Conservation (phyloP, 1,284 basidiomycete genomes). For the Nidula niveotomentosa region DNA sequence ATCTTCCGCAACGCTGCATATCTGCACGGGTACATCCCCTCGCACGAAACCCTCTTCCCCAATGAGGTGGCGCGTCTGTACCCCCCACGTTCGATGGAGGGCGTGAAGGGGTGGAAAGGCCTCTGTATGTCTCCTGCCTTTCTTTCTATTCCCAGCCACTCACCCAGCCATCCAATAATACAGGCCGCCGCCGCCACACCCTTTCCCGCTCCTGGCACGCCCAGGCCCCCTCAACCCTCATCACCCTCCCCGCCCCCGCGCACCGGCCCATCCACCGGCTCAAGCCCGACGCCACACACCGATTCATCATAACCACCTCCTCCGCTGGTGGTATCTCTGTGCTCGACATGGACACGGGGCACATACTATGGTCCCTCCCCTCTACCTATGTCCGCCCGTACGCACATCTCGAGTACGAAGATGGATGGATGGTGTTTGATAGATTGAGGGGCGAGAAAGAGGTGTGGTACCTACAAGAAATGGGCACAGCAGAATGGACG, state of each 20-base stretch:
- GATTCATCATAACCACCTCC: slow-evolving; percentile 58
- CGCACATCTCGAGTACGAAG: slow-evolving; percentile 75
- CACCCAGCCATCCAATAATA: not conserved
- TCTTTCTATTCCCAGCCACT: not conserved
- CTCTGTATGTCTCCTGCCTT: slow-evolving; percentile 47
- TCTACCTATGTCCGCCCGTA: slow-evolving; percentile 53
- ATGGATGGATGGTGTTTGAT: slow-evolving; percentile 72
- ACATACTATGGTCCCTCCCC: slow-evolving; percentile 57
- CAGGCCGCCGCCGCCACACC: slow-evolving; percentile 45
- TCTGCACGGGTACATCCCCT: slow-evolving; percentile 42
- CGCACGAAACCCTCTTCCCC: slow-evolving; percentile 10
- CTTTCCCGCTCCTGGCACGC: slow-evolving; percentile 60
- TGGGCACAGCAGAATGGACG: slow-evolving; percentile 10
- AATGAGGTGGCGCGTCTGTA: slow-evolving; percentile 22
- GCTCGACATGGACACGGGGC: slow-evolving; percentile 45
- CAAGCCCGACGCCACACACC: slow-evolving; percentile 65
- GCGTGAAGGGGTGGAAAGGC: slow-evolving; percentile 47
- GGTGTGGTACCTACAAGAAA: slow-evolving; percentile 57
- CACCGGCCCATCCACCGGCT: slow-evolving; percentile 59
- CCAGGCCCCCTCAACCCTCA: slow-evolving; percentile 35
- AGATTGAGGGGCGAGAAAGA: slow-evolving; percentile 56
- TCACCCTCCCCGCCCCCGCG: slow-evolving; percentile 23
- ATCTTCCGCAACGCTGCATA: slow-evolving; percentile 55
- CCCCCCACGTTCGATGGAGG: slow-evolving; percentile 26
- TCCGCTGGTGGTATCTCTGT: slow-evolving; percentile 54